Evolutionary conservation across 2,329 filamentous ascomycete species (phyloP), one percentile per base, ranked within the genome.

Genomic region (Apiospora saccharicola): DNA sequence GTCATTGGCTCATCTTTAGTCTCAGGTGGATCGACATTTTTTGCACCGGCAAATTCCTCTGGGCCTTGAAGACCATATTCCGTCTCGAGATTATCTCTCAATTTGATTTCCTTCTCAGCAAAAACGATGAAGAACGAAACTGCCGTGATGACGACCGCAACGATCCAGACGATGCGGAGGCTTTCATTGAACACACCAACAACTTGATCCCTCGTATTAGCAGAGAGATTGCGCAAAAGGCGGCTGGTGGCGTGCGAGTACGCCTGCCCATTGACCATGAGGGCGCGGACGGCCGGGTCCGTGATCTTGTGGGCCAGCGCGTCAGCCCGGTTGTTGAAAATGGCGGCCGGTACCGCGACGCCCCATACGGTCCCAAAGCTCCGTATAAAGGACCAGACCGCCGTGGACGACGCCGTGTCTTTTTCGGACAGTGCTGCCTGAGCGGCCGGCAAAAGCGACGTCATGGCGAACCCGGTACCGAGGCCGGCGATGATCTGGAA

Each of bases 321-420:
- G 6, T 76, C 51, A 10, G 71, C 71, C 10, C 73, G 72, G 46
- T 71, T 77, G 51, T 78, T 76, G 74, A 85, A 85, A 46, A 84
- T 79, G 3, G 80, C 78, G 0, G 79, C 80, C 4, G 81, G 81
- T 37, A 86, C 79, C 0, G 82, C 79, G 1, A 86, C 80, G 24
- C 84, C 84, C 70, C 85, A 80, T 41, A 83, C 80, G 43, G 80
- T 78, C 0, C 84, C 85, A 24, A 85, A 80, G 53, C 78, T 80
- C 16, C 85, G 79, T 68, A 83, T 78, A 74, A 85, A 86, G 6
- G 75, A 75, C 75, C 79, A 83, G 72, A 83, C 82, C 12, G 79
- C 79, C 8, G 80, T 80, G 0, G 82, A 80, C n/a, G 78, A 75
- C 1, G 78, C 77, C 0, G 78, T 74, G 53, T 83, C 79, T 2